Evolutionary conservation across 1,284 basidiomycete genomes (phyloP), one percentile per base, ranked within the genome.

Genomic region (Cystobasidiaceae sp.): DNA sequence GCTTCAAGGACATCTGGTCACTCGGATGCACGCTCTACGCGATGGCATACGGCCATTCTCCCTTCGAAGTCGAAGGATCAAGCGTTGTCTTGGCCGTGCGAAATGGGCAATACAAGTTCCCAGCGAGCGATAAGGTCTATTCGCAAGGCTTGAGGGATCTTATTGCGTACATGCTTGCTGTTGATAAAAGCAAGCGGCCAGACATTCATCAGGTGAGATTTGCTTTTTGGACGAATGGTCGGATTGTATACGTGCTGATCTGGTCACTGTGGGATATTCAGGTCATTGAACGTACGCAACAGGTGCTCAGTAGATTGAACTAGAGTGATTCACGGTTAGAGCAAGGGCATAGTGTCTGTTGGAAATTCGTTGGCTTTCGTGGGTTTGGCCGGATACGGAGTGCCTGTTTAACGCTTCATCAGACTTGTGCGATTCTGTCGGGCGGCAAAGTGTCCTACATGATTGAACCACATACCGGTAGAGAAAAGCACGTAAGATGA

Each of bases 81-180:
- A 91, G 89, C 49, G 91, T 96, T 74, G 91, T 91, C 21, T 94
- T 97, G 92, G 90, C 92, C 1, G 93, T 93, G 46, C 80, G 93
- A 71, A 90, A 88, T 68, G 93, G 90, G 0, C 85, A 89, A 70
- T 96, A 93, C 77, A 71, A 74, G 34, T 91, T 94, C 71, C 91
- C 90, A 0, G 79, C 74, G 6, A 87, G 85, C 3, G 83, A 83
- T 8, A 58, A 66, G 5, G 75, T 75, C 7, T 94, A 93, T 76
- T 90, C 88, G 17, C 85, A 89, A 72, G 86, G 86, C 4, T 77
- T 94, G 63, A 86, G 83, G 70, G 82, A 86, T 62, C 80, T 97
- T 58, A 89, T 97, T 64, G 88, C 93, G 75, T 80, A 80, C 58
- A 88, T 90, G 86, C 78, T 96, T 51, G 87, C 87, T 68, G 83